Conservation (phyloP, 345 rosid species). For the Bruguiera parviflora region DNA sequence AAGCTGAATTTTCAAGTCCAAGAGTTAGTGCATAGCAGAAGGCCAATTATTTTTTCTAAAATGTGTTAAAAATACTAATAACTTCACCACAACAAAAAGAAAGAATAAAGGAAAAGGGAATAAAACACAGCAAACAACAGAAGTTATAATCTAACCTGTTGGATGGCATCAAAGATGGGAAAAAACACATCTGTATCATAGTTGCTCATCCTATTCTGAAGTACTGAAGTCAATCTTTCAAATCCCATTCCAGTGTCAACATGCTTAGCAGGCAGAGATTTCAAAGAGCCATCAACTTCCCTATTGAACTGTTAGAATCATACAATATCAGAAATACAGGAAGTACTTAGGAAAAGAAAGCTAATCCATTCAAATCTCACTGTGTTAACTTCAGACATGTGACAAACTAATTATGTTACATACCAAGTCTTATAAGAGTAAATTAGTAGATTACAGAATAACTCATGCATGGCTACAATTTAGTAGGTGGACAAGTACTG, state of each 20-base stretch:
- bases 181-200: conserved; percentile 94
- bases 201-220: conserved; percentile 97
- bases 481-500: not conserved
- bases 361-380: too few relatives aligned
- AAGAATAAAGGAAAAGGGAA: not conserved
- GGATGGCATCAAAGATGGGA: conserved; percentile 90
- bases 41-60: too few relatives aligned
- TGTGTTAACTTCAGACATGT: too few relatives aligned
- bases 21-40: too few relatives aligned
- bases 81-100: not conserved
- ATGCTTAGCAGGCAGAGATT: conserved; percentile 92
- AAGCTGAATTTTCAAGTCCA: too few relatives aligned
- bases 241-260: conserved; percentile 99
- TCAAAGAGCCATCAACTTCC: conserved; percentile 82
- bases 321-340: conserved; percentile 5
- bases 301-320: conserved; percentile 62
- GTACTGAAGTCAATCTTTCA: conserved; percentile 86
- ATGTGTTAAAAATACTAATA: too few relatives aligned
- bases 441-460: not conserved
- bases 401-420: too few relatives aligned
- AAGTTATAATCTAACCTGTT: conserved; percentile 43
- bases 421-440: too few relatives aligned
- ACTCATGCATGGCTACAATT: not conserved
- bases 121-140: not conserved
- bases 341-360: too few relatives aligned